Conservation (phyloP, 441 rosid species). For the Omphalea diandra region DNA sequence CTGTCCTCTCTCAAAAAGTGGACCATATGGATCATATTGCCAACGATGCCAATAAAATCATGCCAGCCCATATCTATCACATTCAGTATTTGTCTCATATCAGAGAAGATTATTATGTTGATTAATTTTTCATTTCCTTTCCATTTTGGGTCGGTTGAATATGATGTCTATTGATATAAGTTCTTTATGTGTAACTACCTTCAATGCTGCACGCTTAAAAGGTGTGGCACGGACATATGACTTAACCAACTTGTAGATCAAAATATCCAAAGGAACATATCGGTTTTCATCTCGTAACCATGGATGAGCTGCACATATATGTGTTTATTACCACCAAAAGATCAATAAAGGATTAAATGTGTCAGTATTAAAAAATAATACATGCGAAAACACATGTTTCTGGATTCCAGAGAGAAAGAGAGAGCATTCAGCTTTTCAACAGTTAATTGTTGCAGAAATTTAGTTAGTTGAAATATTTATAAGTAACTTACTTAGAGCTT, state of each 20-base stretch:
- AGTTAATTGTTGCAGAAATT: conserved; percentile 44
- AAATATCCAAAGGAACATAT: conserved; percentile 68
- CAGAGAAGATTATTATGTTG: background rate
- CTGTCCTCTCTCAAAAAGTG: background rate
- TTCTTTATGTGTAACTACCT: too few relatives aligned
- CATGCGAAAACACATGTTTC: background rate
- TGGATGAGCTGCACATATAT: conserved; percentile 66
- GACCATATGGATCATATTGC: background rate
- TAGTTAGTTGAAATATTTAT: conserved; percentile 48
- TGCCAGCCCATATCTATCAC: background rate
- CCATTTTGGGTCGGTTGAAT: conserved; percentile 46
- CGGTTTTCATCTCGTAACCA: conserved; percentile 69
- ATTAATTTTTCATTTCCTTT: conserved; percentile 35
- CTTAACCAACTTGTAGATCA: conserved; percentile 28
- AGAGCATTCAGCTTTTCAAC: background rate
- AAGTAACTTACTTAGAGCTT: conserved; percentile 79
- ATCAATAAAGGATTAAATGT: background rate
- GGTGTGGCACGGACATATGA: background rate
- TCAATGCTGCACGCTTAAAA: conserved; percentile 40
- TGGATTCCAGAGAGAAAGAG: background rate
- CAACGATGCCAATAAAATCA: background rate
- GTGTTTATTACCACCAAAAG: conserved; percentile 19
- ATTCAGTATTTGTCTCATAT: background rate
- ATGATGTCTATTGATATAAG: conserved; percentile 28
- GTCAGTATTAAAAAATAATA: background rate